Conservation (phyloP, 2,329 filamentous ascomycete species). For the Alternaria brassicicola region DNA sequence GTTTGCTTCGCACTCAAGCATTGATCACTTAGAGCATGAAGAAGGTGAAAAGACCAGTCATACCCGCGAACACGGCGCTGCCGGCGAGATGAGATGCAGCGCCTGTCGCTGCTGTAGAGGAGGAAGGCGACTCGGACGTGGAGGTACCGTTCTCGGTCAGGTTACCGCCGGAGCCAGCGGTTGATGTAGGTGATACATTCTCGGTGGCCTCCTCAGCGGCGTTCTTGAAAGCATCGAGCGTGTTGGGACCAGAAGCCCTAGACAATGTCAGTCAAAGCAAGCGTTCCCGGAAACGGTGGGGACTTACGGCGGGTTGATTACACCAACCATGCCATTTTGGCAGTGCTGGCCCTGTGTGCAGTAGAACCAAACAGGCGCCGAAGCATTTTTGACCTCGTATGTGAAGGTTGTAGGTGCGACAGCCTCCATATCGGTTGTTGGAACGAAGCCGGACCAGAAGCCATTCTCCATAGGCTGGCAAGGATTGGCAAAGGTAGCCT, state of each 20-base stretch:
- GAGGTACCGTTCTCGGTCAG: conserved; percentile 28
- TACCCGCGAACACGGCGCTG: conserved; percentile 35
- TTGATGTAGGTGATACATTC: conserved; percentile 35
- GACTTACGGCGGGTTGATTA: conserved; percentile 49
- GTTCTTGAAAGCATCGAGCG: conserved; percentile 33
- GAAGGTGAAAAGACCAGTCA: conserved; percentile 38
- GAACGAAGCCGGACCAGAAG: conserved; percentile 49
- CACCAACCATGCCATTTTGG: conserved; percentile 49
- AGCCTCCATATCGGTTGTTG: conserved; percentile 29
- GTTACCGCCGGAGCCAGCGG: conserved; percentile 34
- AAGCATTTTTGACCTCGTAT: conserved; percentile 44
- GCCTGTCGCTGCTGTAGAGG: conserved; percentile 26
- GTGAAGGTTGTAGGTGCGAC: conserved; percentile 39
- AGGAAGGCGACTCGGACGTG: conserved; percentile 13
- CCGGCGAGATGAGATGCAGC: conserved; percentile 36
- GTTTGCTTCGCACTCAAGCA: conserved; percentile 5
- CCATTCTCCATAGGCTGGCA: conserved; percentile 43
- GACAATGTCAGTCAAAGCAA: conserved; percentile 15
- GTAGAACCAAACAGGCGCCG: conserved; percentile 50
- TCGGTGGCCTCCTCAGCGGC: conserved; percentile 25
- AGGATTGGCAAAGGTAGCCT: conserved; percentile 43
- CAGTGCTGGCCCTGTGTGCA: conserved; percentile 50
- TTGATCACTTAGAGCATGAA: conserved; percentile 35
- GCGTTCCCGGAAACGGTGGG: neutral
- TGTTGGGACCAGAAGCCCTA: conserved; percentile 30